A percentile compares a stretch with the other conserved stretches of the same genome.
phyloP scores from a whole-genome alignment of 1,139 yeast species.

The Eremothecium cymbalariae region DNA sequence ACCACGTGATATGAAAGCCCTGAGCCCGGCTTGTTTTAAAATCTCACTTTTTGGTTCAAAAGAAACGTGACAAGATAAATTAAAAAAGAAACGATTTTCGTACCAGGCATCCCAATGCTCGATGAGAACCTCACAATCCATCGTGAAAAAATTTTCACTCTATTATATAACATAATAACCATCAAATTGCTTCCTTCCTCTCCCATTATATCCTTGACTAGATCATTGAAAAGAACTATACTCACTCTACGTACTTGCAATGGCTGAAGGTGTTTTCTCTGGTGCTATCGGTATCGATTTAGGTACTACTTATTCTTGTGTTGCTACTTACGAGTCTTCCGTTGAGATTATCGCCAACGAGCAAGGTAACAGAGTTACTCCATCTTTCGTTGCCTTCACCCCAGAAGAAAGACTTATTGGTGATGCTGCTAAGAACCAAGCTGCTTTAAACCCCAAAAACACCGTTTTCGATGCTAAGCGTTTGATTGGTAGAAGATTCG shows the following conservation, averaged over 20 bases:
- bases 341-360: constrained; percentile 96
- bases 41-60: background rate
- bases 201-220: constrained; percentile 9
- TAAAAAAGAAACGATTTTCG: constrained; percentile 2
- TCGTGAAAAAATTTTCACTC: constrained; percentile 11
- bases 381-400: constrained; percentile 96
- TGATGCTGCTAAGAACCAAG: constrained; percentile 98
- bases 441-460: constrained; percentile 94
- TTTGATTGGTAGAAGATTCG: constrained; percentile 91
- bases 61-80: constrained; percentile 4
- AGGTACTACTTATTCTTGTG: constrained; percentile 97
- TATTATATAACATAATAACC: constrained; percentile 10
- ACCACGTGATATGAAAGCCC: background rate
- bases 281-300: constrained; percentile 99
- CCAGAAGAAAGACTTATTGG: constrained; percentile 95
- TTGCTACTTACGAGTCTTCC: constrained; percentile 87
- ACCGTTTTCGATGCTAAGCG: constrained; percentile 98
- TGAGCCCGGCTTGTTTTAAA: background rate
- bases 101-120: constrained; percentile 2
- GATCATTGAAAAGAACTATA: constrained; percentile 3
- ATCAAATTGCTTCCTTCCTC: constrained; percentile 8
- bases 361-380: constrained; percentile 99
- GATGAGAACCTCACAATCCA: constrained; percentile 1
- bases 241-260: constrained; percentile 34
- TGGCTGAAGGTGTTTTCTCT: constrained; percentile 99